phyloP scores from a whole-genome alignment of 2,329 filamentous ascomycete genomes.

The Rachicladosporium sp. region DNA sequence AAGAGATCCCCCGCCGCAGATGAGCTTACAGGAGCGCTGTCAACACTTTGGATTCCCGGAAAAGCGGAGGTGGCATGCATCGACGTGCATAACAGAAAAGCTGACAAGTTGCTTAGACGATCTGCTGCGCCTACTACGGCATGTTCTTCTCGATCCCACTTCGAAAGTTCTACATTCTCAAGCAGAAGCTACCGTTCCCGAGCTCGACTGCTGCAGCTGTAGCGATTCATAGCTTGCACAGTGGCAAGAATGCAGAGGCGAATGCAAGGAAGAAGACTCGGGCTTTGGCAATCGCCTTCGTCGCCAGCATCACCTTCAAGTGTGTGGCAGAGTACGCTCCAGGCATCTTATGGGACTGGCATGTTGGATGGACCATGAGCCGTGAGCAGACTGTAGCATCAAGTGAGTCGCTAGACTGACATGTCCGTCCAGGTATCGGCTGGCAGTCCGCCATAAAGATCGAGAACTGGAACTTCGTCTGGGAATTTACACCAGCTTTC shows the following conservation, averaged over 20 bases:
- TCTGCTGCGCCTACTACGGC: constrained; percentile 52
- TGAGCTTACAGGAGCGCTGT: no score
- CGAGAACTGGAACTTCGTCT: constrained; percentile 52
- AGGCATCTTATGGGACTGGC: constrained; percentile 42
- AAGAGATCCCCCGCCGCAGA: no score
- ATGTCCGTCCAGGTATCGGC: no score
- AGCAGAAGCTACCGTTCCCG: constrained; percentile 48
- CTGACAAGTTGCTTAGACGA: constrained; percentile 24
- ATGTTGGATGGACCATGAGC: constrained; percentile 5
- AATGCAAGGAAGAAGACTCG: constrained; percentile 47
- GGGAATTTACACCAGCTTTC: constrained; percentile 49
- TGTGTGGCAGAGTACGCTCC: constrained; percentile 47
- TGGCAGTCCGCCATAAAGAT: constrained; percentile 31
- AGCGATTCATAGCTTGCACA: constrained; percentile 52
- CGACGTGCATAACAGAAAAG: no score
- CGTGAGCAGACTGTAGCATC: no score
- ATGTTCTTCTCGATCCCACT: constrained; percentile 49
- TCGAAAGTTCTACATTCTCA: constrained; percentile 57
- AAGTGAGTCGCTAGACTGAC: no score
- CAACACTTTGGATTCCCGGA: no score
- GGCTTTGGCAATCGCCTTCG: constrained; percentile 41
- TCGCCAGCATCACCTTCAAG: constrained; percentile 38
- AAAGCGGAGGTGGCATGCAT: no score
- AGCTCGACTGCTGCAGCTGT: constrained; percentile 48
- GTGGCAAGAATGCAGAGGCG: constrained; percentile 37